Evolutionary conservation across 768 basidiomycete genomes (phyloP).

Genomic region (Collybia nuda): DNA sequence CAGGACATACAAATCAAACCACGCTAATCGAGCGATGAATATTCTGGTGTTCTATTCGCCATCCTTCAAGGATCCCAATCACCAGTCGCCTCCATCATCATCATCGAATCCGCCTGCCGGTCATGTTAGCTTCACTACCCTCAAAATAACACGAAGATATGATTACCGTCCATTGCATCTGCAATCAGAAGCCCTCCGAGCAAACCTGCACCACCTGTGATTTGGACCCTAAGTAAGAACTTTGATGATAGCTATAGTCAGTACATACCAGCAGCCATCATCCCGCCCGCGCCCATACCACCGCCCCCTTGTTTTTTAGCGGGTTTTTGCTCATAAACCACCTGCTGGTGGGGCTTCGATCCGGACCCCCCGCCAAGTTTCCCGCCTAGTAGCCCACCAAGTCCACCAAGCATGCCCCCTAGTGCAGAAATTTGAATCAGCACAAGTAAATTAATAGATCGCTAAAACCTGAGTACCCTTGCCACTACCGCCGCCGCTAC

Average conservation of each 20-base stretch:
- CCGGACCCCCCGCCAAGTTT: constrained; percentile 17
- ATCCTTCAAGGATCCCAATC: not conserved
- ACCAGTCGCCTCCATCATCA: constrained; percentile 8
- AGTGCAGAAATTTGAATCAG: not conserved
- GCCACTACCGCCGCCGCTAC: constrained; percentile 8
- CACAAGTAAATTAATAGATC: not conserved
- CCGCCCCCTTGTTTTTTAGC: constrained; percentile 35
- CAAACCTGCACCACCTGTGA: constrained; percentile 59
- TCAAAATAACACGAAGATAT: not conserved
- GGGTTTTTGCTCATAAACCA: constrained; percentile 33
- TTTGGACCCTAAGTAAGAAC: not conserved
- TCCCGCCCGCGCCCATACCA: constrained; percentile 44
- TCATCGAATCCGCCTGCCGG: constrained; percentile 10
- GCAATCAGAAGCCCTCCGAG: constrained; percentile 60
- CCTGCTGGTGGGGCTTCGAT: constrained; percentile 23
- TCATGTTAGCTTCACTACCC: constrained; percentile 7
- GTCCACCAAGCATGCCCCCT: not conserved
- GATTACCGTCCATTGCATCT: constrained; percentile 32
- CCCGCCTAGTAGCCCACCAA: constrained; percentile 16
- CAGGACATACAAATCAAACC: no score
- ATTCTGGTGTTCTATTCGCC: not conserved
- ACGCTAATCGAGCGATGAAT: no score
- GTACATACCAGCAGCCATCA: constrained; percentile 11
- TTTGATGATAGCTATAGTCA: not conserved
- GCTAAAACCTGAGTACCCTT: not conserved